phyloP scores from a whole-genome alignment of 768 basidiomycete species.

The Leccinum ochraceum region DNA sequence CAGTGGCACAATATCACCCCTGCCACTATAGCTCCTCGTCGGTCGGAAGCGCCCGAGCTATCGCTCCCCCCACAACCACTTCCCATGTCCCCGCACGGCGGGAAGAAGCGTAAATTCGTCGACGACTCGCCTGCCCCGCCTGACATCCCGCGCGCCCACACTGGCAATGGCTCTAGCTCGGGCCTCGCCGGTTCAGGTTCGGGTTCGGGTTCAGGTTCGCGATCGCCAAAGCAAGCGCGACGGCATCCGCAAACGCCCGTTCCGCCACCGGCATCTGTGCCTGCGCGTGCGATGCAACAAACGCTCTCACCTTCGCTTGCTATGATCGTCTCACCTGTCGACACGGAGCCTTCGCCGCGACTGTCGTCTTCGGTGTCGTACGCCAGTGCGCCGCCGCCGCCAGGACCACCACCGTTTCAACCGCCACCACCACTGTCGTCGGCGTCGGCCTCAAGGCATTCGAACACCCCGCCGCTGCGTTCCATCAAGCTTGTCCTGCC shows the following conservation, averaged over 20 bases:
- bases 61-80: conserved; percentile 9
- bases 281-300: conserved; percentile 35
- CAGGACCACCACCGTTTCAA: conserved; percentile 15
- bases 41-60: conserved; percentile 30
- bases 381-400: conserved; percentile 14
- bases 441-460: conserved; percentile 11
- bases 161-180: conserved; percentile 16
- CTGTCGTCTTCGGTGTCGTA: conserved; percentile 29
- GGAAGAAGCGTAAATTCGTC: conserved; percentile 37
- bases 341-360: conserved; percentile 36
- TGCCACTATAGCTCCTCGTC: conserved; percentile 15
- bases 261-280: conserved; percentile 24
- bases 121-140: conserved; percentile 35
- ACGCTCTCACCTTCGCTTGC: conserved; percentile 36
- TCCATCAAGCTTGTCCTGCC: conserved; percentile 32
- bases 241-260: conserved; percentile 37
- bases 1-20: conserved; percentile 31
- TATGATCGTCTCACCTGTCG: conserved; percentile 37
- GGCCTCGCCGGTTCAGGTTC: conserved; percentile 1
- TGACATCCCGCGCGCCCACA: conserved; percentile 11
- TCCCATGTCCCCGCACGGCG: conserved; percentile 32
- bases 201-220: conserved; percentile 29
- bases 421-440: conserved; percentile 5
- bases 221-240: conserved; percentile 36
- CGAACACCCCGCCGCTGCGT: conserved; percentile 32